phyloP scores from a whole-genome alignment of 2,329 filamentous ascomycete species.

The Colletotrichum eremochloae region DNA sequence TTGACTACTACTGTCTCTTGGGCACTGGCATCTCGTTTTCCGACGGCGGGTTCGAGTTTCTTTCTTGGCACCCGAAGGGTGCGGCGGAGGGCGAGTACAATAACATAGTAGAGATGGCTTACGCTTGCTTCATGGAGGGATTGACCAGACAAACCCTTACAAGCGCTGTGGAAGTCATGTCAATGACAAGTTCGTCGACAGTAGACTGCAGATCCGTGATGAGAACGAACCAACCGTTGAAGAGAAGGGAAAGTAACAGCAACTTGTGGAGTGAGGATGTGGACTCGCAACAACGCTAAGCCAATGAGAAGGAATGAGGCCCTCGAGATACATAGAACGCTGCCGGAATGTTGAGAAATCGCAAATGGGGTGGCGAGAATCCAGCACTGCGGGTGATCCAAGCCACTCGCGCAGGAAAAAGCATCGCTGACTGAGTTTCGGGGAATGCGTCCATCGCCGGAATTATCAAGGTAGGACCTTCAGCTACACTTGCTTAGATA shows the following conservation, averaged over 20 bases:
- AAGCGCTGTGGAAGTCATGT: not conserved
- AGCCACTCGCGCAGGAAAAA: slow-evolving; percentile 31
- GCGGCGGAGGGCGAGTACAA: not conserved
- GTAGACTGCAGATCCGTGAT: slow-evolving; percentile 13
- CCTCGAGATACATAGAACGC: not conserved
- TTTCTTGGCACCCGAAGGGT: slow-evolving; percentile 16
- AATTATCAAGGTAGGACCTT: not conserved
- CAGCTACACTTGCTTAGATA: not conserved
- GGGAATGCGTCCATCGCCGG: slow-evolving; percentile 2
- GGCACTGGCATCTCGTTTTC: slow-evolving; percentile 3
- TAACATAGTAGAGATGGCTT: not conserved
- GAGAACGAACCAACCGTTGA: not conserved
- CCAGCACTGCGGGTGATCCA: slow-evolving; percentile 26
- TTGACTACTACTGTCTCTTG: not conserved
- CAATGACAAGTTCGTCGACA: slow-evolving; percentile 10
- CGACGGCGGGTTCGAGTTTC: slow-evolving; percentile 8
- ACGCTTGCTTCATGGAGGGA: not conserved
- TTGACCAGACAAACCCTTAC: slow-evolving; percentile 26
- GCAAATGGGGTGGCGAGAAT: slow-evolving; percentile 12
- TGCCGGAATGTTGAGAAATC: slow-evolving; percentile 1
- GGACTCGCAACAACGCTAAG: slow-evolving; percentile 14
- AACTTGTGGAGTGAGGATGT: not conserved
- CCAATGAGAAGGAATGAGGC: slow-evolving; percentile 8
- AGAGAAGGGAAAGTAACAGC: not conserved
- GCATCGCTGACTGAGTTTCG: slow-evolving; percentile 9